Evolutionary conservation across 192 early-diverging fungal genomes (phyloP).

Genomic region (Umbelopsis vinacea): DNA sequence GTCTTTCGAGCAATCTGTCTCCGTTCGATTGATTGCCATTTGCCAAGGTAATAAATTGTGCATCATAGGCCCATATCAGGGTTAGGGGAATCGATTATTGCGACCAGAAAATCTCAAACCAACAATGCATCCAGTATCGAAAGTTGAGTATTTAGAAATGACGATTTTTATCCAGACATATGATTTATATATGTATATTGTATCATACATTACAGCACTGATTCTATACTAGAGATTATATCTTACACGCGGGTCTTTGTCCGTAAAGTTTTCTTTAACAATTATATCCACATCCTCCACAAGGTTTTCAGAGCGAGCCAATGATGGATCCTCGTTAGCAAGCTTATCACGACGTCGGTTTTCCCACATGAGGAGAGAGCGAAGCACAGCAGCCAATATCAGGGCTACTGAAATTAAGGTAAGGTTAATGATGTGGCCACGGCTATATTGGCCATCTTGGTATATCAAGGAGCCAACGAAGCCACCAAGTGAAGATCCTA

Average conservation of each 20-base stretch:
- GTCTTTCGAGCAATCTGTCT: too few species aligned
- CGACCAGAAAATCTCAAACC: too few species aligned
- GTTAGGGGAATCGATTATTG: too few species aligned
- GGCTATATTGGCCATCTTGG: conserved; percentile 14
- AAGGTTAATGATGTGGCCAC: conserved; percentile 18
- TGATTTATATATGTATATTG: too few species aligned
- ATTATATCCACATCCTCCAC: conserved; percentile 3
- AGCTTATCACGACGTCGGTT: conserved; percentile 19
- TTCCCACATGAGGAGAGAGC: conserved; percentile 15
- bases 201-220: too few species aligned
- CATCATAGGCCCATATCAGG: too few species aligned
- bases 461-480: conserved; percentile 25
- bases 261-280: conserved; percentile 19
- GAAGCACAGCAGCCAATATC: conserved; percentile 2
- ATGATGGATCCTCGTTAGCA: background rate
- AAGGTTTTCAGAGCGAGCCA: background rate
- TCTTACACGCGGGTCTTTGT: conserved; percentile 16
- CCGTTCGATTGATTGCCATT: too few species aligned
- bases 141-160: too few species aligned
- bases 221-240: background rate
- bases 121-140: too few species aligned
- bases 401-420: background rate
- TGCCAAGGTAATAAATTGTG: too few species aligned
- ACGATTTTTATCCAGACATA: too few species aligned
- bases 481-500: conserved; percentile 28